phyloP scores from a whole-genome alignment of 345 rosid species.

The Orychophragmus violaceus region DNA sequence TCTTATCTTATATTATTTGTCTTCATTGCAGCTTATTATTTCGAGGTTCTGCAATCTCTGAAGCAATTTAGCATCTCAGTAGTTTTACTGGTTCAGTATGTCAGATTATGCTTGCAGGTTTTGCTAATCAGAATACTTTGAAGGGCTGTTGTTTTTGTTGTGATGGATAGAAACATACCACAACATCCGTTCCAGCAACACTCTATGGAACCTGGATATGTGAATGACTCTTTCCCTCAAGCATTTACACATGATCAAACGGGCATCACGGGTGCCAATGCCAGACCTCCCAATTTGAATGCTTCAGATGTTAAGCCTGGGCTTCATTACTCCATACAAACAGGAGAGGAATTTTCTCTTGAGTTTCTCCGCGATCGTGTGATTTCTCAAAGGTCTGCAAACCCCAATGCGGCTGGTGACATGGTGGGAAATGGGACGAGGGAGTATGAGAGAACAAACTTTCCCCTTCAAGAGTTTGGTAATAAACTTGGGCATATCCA shows the following conservation, averaged over 20 bases:
- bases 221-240: slow-evolving; percentile 44
- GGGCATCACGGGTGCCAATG: slow-evolving; percentile 27
- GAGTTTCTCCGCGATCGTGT: slow-evolving; percentile 88
- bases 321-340: slow-evolving; percentile 69
- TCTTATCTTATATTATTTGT: neutral
- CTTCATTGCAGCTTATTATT: slow-evolving; percentile 10
- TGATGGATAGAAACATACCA: slow-evolving; percentile 49
- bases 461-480: slow-evolving; percentile 32
- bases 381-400: slow-evolving; percentile 45
- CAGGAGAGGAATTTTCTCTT: slow-evolving; percentile 90
- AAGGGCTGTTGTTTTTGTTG: slow-evolving; percentile 13
- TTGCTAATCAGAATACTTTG: slow-evolving; percentile 3
- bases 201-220: slow-evolving; percentile 49
- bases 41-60: slow-evolving; percentile 5
- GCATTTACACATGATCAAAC: slow-evolving; percentile 37
- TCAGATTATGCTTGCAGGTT: neutral
- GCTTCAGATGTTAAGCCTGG: slow-evolving; percentile 62
- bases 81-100: slow-evolving; percentile 9
- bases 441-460: slow-evolving; percentile 44
- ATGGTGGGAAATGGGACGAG: slow-evolving; percentile 33
- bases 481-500: slow-evolving; percentile 44
- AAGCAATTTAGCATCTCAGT: slow-evolving; percentile 10
- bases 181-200: slow-evolving; percentile 38
- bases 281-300: slow-evolving; percentile 39
- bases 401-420: slow-evolving; percentile 40